Evolutionary conservation across 2,329 filamentous ascomycete species (phyloP), one percentile per base, ranked within the genome.

Genomic region (Monilinia laxa): DNA sequence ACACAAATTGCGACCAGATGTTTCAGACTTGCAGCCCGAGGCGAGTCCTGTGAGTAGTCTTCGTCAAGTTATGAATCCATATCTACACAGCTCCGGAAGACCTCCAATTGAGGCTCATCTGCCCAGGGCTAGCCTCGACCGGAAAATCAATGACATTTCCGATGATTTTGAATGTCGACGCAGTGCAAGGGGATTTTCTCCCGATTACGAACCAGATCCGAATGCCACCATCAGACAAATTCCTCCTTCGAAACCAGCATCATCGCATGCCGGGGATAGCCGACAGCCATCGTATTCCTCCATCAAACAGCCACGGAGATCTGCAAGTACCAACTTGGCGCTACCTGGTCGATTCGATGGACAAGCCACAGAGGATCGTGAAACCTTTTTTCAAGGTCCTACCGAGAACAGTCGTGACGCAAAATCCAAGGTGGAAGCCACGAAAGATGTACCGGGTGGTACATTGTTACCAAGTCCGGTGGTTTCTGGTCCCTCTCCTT

Each of bases 51-150:
- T 90, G 49, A 95, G 90, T 76, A 97, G 92, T 78, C 81, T 97
- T 71, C 87, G 91, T 68, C 86, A 91, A 78, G 90, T 91, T 63
- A 96, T 97, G 92, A 90, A 90, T 78, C 92, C 91, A 9, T 97
- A 92, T 76, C 80, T 97, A 25, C 70, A 70, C 40, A 73, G 71
- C 16, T 70, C 72, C 23, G 71, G 60, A 23, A 71, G 69, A 67
- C 70, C 58, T 64, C 70, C 72, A 2, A 66, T 68, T n/a, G 72
- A 72, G 52, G 58, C 68, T 28, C 65, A 71, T 49, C 54, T 68
- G 38, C 68, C 68, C 40, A 65, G 35, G 40, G 64, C 52, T 40
- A 71, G 63, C 23, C 65, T 71, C 12, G 71, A 73, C 63, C 68
- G 69, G 31, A 68, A 73, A 54, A 66, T 71, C 62, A 71, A 71